Evolutionary conservation across 139 green algal genomes (phyloP), one percentile per base, ranked within the genome.

Genomic region (Astrephomene gubernaculifera): DNA sequence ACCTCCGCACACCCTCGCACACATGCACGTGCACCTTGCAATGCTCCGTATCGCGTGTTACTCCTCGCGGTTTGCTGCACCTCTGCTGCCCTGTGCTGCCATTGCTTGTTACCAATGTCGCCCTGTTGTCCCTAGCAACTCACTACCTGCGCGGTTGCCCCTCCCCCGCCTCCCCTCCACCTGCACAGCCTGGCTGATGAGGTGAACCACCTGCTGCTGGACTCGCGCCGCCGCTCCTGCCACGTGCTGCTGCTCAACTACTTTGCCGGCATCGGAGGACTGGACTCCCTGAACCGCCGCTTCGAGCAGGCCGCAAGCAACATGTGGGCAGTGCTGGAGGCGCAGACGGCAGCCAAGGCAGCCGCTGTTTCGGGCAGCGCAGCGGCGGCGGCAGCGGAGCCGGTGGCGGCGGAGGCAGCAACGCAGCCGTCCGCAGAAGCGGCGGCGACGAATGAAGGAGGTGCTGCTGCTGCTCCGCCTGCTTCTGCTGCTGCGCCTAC

Each of bases 181-280:
- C 63, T 17, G 6, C 70, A 22, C 60, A 81, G 92, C 44, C 38
- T 96, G 36, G 83, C 91, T n/a, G 96, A 98, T 31, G 92, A 95
- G 70, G 81, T 92, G 10, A 79, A 86, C 41, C 76, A 92, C 70
- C 81, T 98, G 60, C 87, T 98, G n/a, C 94, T 98, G 81, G 96
- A 98, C 81, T 69, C 74, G 22, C 90, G 95, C 38, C 91, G 96
- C 22, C 88, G 90, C 71, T 96, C 91, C 64, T 96, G 92, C 87
- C 97, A 98, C 86, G 90, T 90, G 39, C 90, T 97, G 61, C 81
- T 98, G 41, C 87, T 98, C 64, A 96, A 95, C 90, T 96, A 94
- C 87, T 96, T 96, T 64, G 81, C 89, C 29, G 78, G 60, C 45
- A 71, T 90, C 43, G 81, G 87, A 31, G 81, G 87, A 25, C 44